phyloP scores from a whole-genome alignment of 2,329 filamentous ascomycete species.

The Colletotrichum falcatum region DNA sequence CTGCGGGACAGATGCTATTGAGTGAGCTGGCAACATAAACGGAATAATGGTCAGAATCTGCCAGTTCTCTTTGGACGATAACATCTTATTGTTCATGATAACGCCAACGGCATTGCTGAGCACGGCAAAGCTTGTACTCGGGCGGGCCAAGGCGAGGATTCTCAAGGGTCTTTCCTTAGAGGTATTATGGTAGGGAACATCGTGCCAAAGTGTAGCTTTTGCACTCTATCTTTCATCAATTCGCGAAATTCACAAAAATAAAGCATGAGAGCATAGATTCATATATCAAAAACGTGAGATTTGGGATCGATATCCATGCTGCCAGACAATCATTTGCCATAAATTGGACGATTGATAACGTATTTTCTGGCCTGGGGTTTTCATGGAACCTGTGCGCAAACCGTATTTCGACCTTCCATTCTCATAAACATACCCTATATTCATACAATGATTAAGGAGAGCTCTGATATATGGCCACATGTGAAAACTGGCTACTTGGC shows the following conservation, averaged over 20 bases:
- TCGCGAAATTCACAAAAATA: slow-evolving; percentile 46
- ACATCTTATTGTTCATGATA: slow-evolving; percentile 50
- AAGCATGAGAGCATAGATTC: slow-evolving; percentile 55
- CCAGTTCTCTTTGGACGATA: slow-evolving; percentile 51
- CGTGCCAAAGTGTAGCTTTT: slow-evolving; percentile 44
- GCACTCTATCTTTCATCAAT: slow-evolving; percentile 40
- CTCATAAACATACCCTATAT: slow-evolving; percentile 51
- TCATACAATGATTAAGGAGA: not conserved
- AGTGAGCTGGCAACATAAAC: slow-evolving; percentile 51
- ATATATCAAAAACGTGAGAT: slow-evolving; percentile 52
- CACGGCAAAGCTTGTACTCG: slow-evolving; percentile 14
- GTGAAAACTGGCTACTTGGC: slow-evolving; percentile 45
- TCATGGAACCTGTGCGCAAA: slow-evolving; percentile 50
- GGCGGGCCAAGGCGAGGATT: slow-evolving; percentile 45
- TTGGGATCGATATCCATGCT: slow-evolving; percentile 51
- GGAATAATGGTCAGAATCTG: slow-evolving; percentile 52
- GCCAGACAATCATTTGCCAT: slow-evolving; percentile 39
- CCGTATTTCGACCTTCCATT: slow-evolving; percentile 50
- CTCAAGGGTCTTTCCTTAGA: slow-evolving; percentile 46
- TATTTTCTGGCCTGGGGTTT: slow-evolving; percentile 49
- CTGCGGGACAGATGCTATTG: slow-evolving; percentile 46
- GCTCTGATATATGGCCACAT: not conserved
- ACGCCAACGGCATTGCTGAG: slow-evolving; percentile 48
- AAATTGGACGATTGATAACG: not conserved
- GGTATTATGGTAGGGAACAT: slow-evolving; percentile 53